Conservation (phyloP, 306 rosid species). For the Acacia crassicarpa region DNA sequence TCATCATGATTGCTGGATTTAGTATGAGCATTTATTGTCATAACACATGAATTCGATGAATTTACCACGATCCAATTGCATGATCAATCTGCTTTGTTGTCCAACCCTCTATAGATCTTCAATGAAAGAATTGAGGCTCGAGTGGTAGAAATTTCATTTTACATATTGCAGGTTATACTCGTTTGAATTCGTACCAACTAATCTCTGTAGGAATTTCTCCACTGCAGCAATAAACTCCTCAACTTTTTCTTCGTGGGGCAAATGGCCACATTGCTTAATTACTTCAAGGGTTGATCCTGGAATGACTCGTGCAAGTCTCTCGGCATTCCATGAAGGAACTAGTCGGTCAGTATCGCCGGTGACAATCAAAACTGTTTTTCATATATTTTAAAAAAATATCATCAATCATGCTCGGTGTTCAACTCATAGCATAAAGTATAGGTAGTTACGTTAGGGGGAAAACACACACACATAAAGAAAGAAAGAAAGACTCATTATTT, state of each 20-base stretch:
- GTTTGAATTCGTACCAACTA: conserved; percentile 37
- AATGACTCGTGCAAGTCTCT: conserved; percentile 76
- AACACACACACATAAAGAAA: too few species aligned
- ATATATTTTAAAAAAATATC: conserved; percentile 22
- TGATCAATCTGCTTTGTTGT: neutral
- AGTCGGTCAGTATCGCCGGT: conserved; percentile 83
- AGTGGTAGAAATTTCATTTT: conserved; percentile 27
- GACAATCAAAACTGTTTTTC: conserved; percentile 69
- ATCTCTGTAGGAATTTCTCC: conserved; percentile 61
- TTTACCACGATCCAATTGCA: conserved; percentile 1
- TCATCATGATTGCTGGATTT: conserved; percentile 2
- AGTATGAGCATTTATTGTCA: neutral
- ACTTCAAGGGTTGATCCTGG: conserved; percentile 75
- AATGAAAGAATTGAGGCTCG: conserved; percentile 6
- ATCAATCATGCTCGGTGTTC: conserved; percentile 12
- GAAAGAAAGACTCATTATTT: neutral
- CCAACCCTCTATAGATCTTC: neutral
- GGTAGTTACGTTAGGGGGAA: neutral
- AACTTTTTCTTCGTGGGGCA: conserved; percentile 90
- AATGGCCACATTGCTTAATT: conserved; percentile 84
- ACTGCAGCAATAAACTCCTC: conserved; percentile 71
- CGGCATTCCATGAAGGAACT: conserved; percentile 89
- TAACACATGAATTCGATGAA: neutral
- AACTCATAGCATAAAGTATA: conserved; percentile 15
- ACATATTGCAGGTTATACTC: conserved; percentile 41